Base-by-base conservation (phyloP, 768 basidiomycete species). In the Cystoderma amianthinum region DNA sequence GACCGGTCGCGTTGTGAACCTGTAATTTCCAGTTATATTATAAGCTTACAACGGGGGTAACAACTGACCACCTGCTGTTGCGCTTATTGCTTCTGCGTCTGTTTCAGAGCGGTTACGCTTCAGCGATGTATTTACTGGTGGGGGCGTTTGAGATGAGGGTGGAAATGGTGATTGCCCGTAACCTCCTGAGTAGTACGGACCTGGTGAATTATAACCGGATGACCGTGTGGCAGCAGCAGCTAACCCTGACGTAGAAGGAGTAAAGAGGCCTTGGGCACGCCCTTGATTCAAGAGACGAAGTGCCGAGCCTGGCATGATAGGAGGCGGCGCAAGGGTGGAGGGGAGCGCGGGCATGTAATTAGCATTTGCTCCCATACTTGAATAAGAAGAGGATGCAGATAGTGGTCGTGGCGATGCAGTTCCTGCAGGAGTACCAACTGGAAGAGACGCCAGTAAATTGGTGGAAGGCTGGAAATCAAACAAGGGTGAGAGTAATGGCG, bases 401-500 rank as follows among this genome's bases (percentile, higher is more conserved):
- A 82, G 61, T 24, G 82, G 80, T 24, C 81, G 74, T 21, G 80
- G 72, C 44, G 81, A 75, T 17, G 72, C 65, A 40, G 63, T 62
- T 45, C 71, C 70, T 43, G 61, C 60, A 28, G 73, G 65, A 23
- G 62, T 65, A 53, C 61, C 62, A 41, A 75, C 66, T 41, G 87
- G 83, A 37, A 91, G 71, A 30, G 81, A 68, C n/a, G 76, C 65
- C 41, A 91, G 67, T 15, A 84, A 77, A 49, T 75, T 74, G 37
- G 85, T 74, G 50, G 76, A 78, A 2, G 92, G 93, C 13, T 85
- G 81, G 56, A 92, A 94, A 62, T 97, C 94, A 62, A 99, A 95
- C 45, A 99, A 72, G 2, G 94, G 92, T 1, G 82, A 72, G 43
- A 99, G 75, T 39, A 96, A 72, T 35, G 84, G 81, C 22, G 86